phyloP scores from a whole-genome alignment of 2,329 filamentous ascomycete genomes.

The Hysterium pulicare region DNA sequence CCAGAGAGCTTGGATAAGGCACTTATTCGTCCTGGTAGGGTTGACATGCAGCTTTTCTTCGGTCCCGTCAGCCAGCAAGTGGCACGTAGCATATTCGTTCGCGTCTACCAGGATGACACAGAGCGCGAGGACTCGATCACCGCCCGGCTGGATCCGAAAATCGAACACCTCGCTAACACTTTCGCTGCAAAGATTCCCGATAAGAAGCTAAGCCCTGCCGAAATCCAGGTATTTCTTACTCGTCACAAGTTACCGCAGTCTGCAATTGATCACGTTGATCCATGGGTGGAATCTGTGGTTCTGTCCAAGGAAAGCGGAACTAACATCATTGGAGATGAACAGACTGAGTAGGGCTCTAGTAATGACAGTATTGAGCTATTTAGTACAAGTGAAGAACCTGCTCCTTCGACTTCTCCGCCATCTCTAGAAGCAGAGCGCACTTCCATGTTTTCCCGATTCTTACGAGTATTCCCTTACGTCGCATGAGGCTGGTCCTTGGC shows the following conservation, averaged over 20 bases:
- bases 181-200: constrained; percentile 11
- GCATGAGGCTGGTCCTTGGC: no score
- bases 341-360: no score
- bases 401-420: no score
- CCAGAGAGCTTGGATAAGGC: constrained; percentile 44
- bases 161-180: constrained; percentile 34
- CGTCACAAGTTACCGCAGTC: neutral
- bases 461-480: no score
- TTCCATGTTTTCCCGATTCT: no score
- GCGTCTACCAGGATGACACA: constrained; percentile 16
- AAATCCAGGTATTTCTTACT: constrained; percentile 13
- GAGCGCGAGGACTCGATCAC: neutral
- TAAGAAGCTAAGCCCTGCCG: constrained; percentile 9
- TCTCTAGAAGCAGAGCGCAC: no score
- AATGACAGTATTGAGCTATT: no score
- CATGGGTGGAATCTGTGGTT: neutral
- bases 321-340: neutral
- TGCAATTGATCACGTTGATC: neutral
- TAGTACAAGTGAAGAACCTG: no score
- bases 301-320: neutral
- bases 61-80: constrained; percentile 11
- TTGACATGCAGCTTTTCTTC: constrained; percentile 47
- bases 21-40: constrained; percentile 59
- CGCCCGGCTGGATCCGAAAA: constrained; percentile 34
- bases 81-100: constrained; percentile 16